Percentiles rank a stretch among this genome's conserved stretches.
These are phyloP conservation scores for Fusarium sp. DNA, from an alignment of 2,329 filamentous ascomycete genomes.

Conservation along the genomic window DNA sequence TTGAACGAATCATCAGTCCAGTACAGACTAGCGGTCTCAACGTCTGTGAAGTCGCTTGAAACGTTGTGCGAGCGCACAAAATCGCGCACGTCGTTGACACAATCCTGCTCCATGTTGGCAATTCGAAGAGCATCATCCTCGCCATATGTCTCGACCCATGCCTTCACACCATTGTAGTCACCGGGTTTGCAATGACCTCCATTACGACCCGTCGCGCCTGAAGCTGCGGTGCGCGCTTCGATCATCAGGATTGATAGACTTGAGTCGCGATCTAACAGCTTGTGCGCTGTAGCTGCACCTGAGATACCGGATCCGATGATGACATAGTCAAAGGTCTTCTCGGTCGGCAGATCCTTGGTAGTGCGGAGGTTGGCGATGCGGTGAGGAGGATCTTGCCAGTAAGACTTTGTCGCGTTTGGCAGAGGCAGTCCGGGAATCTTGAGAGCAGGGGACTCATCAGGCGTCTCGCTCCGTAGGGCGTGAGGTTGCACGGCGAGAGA, in stretches of 20 bases:
- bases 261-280: conserved; percentile 20
- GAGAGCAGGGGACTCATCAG: conserved; percentile 5
- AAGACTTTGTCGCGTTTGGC: conserved; percentile 25
- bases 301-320: conserved; percentile 31
- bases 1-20: conserved; percentile 31
- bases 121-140: conserved; percentile 23
- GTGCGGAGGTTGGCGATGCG: conserved; percentile 28
- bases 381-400: conserved; percentile 33
- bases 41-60: conserved; percentile 28
- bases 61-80: conserved; percentile 26
- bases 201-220: conserved; percentile 13
- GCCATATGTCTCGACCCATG: conserved; percentile 16
- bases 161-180: conserved; percentile 17
- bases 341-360: conserved; percentile 14
- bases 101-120: conserved; percentile 31
- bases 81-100: conserved; percentile 22
- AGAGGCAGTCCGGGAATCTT: conserved; percentile 22
- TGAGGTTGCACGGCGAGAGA: conserved; percentile 1
- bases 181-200: conserved; percentile 26
- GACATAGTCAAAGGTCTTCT: conserved; percentile 24
- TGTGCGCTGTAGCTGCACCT: conserved; percentile 26
- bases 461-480: not conserved
- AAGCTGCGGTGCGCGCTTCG: conserved; percentile 24
- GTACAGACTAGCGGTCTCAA: conserved; percentile 21
- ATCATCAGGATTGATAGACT: conserved; percentile 23